phyloP scores from a whole-genome alignment of 768 basidiomycete genomes.

The Rhodotorula paludigena region DNA sequence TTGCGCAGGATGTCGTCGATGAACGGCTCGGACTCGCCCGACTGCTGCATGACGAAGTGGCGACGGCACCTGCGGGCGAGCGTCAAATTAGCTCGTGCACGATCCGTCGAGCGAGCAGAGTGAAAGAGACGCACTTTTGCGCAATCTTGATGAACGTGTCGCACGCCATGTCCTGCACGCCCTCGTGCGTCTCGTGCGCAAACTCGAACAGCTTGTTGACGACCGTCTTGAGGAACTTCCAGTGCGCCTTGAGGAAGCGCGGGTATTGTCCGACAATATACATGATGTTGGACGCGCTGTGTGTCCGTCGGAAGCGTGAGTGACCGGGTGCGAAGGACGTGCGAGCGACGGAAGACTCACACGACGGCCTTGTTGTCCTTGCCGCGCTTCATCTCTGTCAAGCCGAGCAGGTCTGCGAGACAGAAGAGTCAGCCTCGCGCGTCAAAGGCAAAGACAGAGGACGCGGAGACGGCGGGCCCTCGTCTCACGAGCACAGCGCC shows the following conservation, averaged over 20 bases:
- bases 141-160: constrained; percentile 99
- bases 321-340: not conserved
- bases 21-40: constrained; percentile 93
- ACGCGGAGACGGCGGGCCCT: no score
- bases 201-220: constrained; percentile 99
- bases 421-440: no score
- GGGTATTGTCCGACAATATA: constrained; percentile 99
- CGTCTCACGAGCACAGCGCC: no score
- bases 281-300: constrained; percentile 51
- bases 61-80: constrained; percentile 56
- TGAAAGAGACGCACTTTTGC: constrained; percentile 63
- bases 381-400: constrained; percentile 96
- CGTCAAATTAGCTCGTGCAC: rapidly evolving
- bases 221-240: constrained; percentile 99
- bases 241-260: constrained; percentile 97
- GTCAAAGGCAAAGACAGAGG: no score
- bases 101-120: no score
- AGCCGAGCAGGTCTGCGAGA: constrained; percentile 72
- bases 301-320: not conserved
- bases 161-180: constrained; percentile 99
- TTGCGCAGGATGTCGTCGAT: constrained; percentile 92
- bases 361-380: constrained; percentile 99
- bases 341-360: constrained; percentile 4
- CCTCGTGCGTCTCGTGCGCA: constrained; percentile 99
- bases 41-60: constrained; percentile 98